A percentile compares a stretch with the other conserved stretches of the same genome.
Evolutionary conservation across 1,139 yeast species (phyloP).

Genomic region (Candida sanyaensis): DNA sequence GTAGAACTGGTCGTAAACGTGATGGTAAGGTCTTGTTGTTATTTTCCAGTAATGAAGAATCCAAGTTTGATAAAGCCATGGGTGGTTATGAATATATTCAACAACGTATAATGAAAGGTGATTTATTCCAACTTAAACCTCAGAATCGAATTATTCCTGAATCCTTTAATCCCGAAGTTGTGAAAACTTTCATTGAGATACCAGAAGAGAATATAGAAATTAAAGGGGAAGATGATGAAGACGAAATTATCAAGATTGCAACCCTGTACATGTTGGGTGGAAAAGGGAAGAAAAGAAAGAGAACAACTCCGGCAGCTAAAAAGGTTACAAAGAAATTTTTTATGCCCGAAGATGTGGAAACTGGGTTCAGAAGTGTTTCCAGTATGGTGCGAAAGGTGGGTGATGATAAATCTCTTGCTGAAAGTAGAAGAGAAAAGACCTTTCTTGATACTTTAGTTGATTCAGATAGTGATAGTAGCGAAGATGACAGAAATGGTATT

Average conservation of each 20-base stretch:
- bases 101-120: slow-evolving; percentile 50
- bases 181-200: slow-evolving; percentile 57
- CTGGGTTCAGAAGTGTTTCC: slow-evolving; percentile 67
- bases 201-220: slow-evolving; percentile 70
- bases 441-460: slow-evolving; percentile 25
- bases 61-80: slow-evolving; percentile 82
- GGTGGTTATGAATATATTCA: slow-evolving; percentile 83
- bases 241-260: slow-evolving; percentile 69
- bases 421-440: slow-evolving; percentile 14
- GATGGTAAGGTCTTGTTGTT: slow-evolving; percentile 83
- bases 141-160: slow-evolving; percentile 71
- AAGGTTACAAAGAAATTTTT: slow-evolving; percentile 48
- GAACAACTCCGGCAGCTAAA: slow-evolving; percentile 5
- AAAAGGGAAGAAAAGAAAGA: slow-evolving; percentile 30
- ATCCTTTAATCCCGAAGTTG: slow-evolving; percentile 54
- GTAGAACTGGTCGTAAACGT: slow-evolving; percentile 95
- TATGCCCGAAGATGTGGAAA: slow-evolving; percentile 78
- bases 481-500: background rate
- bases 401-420: slow-evolving; percentile 16
- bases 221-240: slow-evolving; percentile 55
- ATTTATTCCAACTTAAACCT: slow-evolving; percentile 39
- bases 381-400: slow-evolving; percentile 42
- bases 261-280: slow-evolving; percentile 42
- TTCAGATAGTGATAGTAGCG: slow-evolving; percentile 21
- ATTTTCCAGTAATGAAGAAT: slow-evolving; percentile 75